phyloP scores from a whole-genome alignment of 805 yeast species.

The Wickerhamiella kazuoi region DNA sequence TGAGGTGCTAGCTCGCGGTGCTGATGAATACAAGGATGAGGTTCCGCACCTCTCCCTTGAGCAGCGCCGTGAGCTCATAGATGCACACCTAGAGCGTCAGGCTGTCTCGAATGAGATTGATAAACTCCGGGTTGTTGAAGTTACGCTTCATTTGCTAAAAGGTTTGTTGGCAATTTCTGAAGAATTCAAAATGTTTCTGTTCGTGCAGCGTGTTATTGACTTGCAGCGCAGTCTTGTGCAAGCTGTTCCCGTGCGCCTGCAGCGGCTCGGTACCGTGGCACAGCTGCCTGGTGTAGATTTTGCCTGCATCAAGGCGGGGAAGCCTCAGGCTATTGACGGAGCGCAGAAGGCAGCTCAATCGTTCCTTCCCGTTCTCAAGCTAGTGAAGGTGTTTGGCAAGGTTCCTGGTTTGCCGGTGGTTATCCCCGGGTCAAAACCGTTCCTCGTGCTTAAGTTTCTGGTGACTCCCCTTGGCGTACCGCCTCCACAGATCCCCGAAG shows the following conservation, averaged over 20 bases:
- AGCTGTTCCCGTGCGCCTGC: constrained; percentile 41
- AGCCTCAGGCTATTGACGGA: constrained; percentile 4
- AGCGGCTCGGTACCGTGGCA: constrained; percentile 41
- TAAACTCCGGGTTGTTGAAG: constrained; percentile 40
- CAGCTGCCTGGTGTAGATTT: constrained; percentile 60
- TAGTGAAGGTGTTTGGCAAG: constrained; percentile 52
- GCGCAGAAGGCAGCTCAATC: constrained; percentile 15
- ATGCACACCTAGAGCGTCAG: constrained; percentile 41
- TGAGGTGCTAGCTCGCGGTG: constrained; percentile 35
- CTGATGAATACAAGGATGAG: constrained; percentile 42
- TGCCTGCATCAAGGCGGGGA: constrained; percentile 7
- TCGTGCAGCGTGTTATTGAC: constrained; percentile 42
- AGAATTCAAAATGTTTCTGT: constrained; percentile 54
- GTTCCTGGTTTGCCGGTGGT: constrained; percentile 74
- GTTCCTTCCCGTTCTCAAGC: constrained; percentile 48
- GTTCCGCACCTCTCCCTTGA: constrained; percentile 28
- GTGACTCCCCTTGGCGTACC: constrained; percentile 48
- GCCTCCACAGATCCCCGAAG: constrained; percentile 11
- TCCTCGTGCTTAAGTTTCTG: constrained; percentile 56
- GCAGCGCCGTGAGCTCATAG: constrained; percentile 34
- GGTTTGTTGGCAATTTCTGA: constrained; percentile 72
- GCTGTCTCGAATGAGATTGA: constrained; percentile 24
- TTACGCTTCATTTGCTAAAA: constrained; percentile 44
- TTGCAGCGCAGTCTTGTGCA: constrained; percentile 57
- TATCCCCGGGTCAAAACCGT: constrained; percentile 56